These are phyloP conservation scores for Asterochloris erici DNA, from an alignment of 139 green algal species.

Conservation along the genomic window DNA sequence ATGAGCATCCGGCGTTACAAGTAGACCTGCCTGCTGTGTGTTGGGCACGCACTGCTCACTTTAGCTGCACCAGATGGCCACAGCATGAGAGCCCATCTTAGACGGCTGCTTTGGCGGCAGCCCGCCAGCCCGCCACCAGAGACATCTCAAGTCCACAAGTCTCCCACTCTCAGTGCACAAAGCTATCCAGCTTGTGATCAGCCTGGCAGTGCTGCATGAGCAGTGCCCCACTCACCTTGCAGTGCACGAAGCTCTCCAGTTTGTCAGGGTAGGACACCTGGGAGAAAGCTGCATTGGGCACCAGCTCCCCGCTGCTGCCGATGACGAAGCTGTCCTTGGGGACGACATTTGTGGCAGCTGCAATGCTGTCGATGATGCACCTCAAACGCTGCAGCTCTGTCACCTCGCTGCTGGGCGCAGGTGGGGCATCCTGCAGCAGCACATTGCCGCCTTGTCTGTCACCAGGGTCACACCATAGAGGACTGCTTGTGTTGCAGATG, in stretches of 20 bases:
- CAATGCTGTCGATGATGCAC: conserved; percentile 32
- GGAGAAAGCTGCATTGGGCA: conserved; percentile 56
- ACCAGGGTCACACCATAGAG: too few species aligned
- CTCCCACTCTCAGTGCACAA: not conserved
- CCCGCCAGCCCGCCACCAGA: not conserved
- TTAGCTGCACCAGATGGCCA: not conserved
- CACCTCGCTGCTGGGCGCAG: conserved; percentile 17
- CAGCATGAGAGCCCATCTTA: not conserved
- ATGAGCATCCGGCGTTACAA: too few species aligned
- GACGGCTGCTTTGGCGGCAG: not conserved
- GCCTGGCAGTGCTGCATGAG: not conserved
- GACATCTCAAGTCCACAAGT: not conserved
- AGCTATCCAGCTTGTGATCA: not conserved
- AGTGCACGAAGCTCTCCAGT: conserved; percentile 64
- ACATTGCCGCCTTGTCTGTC: not conserved
- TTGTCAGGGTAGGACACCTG: conserved; percentile 67
- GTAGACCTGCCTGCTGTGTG: too few species aligned
- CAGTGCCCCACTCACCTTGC: conserved; percentile 5
- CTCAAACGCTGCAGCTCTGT: conserved; percentile 42
- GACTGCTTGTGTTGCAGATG: too few species aligned
- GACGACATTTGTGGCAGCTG: conserved; percentile 17
- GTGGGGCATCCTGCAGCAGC: conserved; percentile 15
- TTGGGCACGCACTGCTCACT: too few species aligned
- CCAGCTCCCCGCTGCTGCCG: conserved; percentile 52
- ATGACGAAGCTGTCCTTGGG: conserved; percentile 44